phyloP scores from a whole-genome alignment of 176 grass and related monocot genomes.

The Luzula sylvatica region DNA sequence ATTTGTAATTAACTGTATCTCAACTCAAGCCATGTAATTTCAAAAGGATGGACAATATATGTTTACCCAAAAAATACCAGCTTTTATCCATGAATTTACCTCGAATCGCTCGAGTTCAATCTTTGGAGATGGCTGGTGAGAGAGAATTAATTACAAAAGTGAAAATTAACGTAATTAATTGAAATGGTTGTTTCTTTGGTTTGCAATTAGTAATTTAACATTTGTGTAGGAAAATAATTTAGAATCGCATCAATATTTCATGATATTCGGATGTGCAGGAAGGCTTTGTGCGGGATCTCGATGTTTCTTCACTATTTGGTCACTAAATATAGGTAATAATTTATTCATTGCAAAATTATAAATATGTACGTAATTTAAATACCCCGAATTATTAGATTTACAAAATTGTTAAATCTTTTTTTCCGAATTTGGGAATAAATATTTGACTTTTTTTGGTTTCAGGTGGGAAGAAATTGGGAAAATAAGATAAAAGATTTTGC shows the following conservation, averaged over 20 bases:
- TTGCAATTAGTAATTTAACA: not conserved
- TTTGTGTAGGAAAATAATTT: not conserved
- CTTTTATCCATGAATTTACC: constrained; percentile 6
- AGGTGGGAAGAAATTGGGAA: constrained; percentile 22
- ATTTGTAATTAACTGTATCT: too few relatives aligned
- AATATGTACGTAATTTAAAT: not conserved
- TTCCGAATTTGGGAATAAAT: too few relatives aligned
- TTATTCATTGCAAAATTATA: too few relatives aligned
- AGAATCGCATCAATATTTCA: constrained; percentile 14
- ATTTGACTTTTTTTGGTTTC: not conserved
- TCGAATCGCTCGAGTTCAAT: constrained; percentile 11
- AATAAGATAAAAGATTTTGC: constrained; percentile 6
- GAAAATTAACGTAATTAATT: not conserved
- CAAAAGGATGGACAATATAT: constrained; percentile 20
- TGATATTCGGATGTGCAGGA: constrained; percentile 17
- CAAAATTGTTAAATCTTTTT: too few relatives aligned
- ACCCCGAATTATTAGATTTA: too few relatives aligned
- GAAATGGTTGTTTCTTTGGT: not conserved
- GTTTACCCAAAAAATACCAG: constrained; percentile 9
- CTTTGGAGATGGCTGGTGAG: constrained; percentile 25
- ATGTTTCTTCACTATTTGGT: constrained; percentile 15
- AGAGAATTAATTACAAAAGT: not conserved
- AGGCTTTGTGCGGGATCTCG: constrained; percentile 11
- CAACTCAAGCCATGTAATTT: constrained; percentile 8
- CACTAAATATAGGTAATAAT: constrained; percentile 18